phyloP scores from a whole-genome alignment of 768 basidiomycete genomes.

The Hericium coralloides region DNA sequence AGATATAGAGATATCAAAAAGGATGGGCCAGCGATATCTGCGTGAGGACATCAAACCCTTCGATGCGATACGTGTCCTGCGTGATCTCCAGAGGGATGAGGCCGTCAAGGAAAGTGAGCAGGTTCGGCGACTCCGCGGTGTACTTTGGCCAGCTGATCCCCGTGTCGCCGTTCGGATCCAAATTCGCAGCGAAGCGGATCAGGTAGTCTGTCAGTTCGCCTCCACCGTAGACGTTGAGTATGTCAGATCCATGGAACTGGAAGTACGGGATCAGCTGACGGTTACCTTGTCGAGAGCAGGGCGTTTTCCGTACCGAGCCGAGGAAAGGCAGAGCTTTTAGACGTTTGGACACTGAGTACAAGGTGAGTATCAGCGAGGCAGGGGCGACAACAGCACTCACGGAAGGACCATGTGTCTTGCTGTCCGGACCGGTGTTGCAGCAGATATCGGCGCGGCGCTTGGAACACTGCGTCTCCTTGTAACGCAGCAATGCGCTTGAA shows the following conservation, averaged over 20 bases:
- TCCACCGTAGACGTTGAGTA: slow-evolving; percentile 5
- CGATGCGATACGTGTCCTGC: slow-evolving; percentile 17
- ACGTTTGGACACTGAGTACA: slow-evolving; percentile 24
- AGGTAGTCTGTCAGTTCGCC: slow-evolving; percentile 15
- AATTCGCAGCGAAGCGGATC: slow-evolving; percentile 18
- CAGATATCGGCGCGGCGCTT: neutral
- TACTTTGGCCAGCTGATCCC: slow-evolving; percentile 17
- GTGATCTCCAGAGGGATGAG: slow-evolving; percentile 9
- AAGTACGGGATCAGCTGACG: no score
- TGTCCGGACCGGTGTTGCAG: neutral
- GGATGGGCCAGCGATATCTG: neutral
- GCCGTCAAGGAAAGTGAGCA: slow-evolving; percentile 18
- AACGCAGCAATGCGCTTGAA: slow-evolving; percentile 32
- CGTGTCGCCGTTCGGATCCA: slow-evolving; percentile 17
- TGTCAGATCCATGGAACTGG: slow-evolving; percentile 10
- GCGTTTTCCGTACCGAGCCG: slow-evolving; percentile 19
- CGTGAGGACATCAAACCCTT: slow-evolving; percentile 1
- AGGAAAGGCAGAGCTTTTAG: slow-evolving; percentile 19
- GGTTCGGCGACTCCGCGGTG: slow-evolving; percentile 6
- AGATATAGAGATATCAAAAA: no score
- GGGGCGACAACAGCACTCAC: slow-evolving; percentile 9
- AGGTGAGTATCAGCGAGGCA: neutral
- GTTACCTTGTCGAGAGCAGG: no score
- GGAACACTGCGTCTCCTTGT: slow-evolving; percentile 22
- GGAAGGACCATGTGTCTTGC: neutral